Base-by-base conservation (phyloP, 2,329 filamentous ascomycete species). In the Epichloe gansuensis region DNA sequence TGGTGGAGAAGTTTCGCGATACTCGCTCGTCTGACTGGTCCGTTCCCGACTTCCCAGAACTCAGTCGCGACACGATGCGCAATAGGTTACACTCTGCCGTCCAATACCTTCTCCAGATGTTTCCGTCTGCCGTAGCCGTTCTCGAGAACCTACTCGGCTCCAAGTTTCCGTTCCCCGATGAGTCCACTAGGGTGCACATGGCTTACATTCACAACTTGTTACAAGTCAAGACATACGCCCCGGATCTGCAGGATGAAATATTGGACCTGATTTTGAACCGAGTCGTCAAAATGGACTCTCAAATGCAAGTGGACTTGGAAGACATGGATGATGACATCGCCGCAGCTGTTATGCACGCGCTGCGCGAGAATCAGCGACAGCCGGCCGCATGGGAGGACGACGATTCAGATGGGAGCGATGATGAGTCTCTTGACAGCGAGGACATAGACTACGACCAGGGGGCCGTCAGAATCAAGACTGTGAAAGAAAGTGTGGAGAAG, bases 241-340 rank as follows among this genome's bases (percentile, higher is more conserved):
- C 88, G 0, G 83, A 87, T 54, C 72, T 96, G 38, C 84, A 85
- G 56, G 81, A 85, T 7, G 87, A 94, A 56, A 82, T 97, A 25
- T 77, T 95, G 57, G 83, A 89, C 52, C 72, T 95, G 12, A 85
- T 97, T 47, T 85, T 90, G 43, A 86, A 91, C 60, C 84, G 88
- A 56, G 76, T 97, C 7, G 88, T 97, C 62, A 93, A 93, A 69
- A 88, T 97, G 54, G 93, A 98, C 65, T 89, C 95, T 1, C 88
- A 96, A 65, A 93, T 97, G 67, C 91, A 96, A 68, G 80, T 91
- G 48, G 91, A 97, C 62, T 74, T 97, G 62, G 90, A 97, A 57
- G 91, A 97, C 60, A 73, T 95, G 56, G 91, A 96, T 56, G 91
- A 97, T 57, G 88, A 94, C 52, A 76, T 89, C 9, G 86, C 89